A percentile compares a stretch with the other conserved stretches of the same genome.
phyloP scores from a whole-genome alignment of 257 asterid species.

The Primulina tabacum region DNA sequence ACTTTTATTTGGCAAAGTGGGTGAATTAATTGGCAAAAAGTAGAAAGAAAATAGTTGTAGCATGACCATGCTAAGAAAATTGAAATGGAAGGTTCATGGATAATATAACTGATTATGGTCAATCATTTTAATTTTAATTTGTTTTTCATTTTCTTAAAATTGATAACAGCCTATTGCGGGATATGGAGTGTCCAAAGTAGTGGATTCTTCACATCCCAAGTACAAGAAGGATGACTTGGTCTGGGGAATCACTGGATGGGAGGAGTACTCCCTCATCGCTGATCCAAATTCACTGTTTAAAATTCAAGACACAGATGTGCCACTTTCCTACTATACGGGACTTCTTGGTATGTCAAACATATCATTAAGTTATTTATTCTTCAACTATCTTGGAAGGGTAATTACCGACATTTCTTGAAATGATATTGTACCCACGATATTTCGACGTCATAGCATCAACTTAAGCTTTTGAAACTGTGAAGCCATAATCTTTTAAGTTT shows the following conservation, averaged over 20 bases:
- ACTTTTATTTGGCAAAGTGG: not conserved
- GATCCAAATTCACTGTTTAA: conserved; percentile 20
- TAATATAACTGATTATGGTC: not conserved
- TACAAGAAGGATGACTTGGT: conserved; percentile 36
- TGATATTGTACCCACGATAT: no score
- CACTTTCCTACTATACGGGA: conserved; percentile 61
- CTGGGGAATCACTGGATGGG: conserved; percentile 39
- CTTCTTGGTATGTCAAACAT: conserved; percentile 42
- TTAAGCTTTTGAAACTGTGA: no score
- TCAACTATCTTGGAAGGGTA: not conserved
- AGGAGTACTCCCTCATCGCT: conserved; percentile 35
- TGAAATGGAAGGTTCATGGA: not conserved
- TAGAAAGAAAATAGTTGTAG: not conserved
- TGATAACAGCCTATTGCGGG: conserved; percentile 30
- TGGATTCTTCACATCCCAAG: conserved; percentile 33
- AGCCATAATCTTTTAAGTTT: no score
- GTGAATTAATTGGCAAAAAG: not conserved
- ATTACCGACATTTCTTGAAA: no score
- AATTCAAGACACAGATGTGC: conserved; percentile 35
- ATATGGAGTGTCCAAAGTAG: conserved; percentile 31
- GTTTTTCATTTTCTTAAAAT: not conserved
- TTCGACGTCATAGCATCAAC: no score
- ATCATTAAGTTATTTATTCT: not conserved
- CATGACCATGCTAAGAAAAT: not conserved
- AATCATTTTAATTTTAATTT: not conserved